Evolutionary conservation across 2,329 filamentous ascomycete species (phyloP).

Genomic region (Epichloe festucae): DNA sequence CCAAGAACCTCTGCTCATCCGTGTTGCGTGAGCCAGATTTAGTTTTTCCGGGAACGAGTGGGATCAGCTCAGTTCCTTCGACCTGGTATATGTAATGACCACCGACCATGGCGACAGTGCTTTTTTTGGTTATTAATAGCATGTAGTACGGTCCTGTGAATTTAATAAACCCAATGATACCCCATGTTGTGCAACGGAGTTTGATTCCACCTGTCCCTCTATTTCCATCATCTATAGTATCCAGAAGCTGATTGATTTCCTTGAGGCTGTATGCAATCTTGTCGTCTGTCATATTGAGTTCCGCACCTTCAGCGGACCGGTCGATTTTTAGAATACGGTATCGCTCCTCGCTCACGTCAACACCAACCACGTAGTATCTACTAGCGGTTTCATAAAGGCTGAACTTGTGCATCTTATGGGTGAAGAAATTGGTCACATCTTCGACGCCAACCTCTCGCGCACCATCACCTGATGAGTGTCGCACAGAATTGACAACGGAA

Average conservation of each 20-base stretch:
- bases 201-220: slow-evolving; percentile 81
- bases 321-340: slow-evolving; percentile 94
- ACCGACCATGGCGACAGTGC: slow-evolving; percentile 88
- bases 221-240: slow-evolving; percentile 91
- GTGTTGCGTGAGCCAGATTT: slow-evolving; percentile 68
- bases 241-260: slow-evolving; percentile 86
- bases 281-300: slow-evolving; percentile 80
- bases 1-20: slow-evolving; percentile 79
- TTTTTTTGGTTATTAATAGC: slow-evolving; percentile 87
- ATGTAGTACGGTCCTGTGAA: slow-evolving; percentile 97
- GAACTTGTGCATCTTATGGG: slow-evolving; percentile 82
- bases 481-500: slow-evolving; percentile 16
- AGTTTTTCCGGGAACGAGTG: slow-evolving; percentile 64
- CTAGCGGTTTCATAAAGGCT: slow-evolving; percentile 93
- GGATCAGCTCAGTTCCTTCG: slow-evolving; percentile 83
- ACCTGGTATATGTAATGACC: slow-evolving; percentile 95
- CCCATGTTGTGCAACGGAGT: slow-evolving; percentile 84
- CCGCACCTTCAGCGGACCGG: slow-evolving; percentile 62
- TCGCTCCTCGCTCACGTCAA: slow-evolving; percentile 75
- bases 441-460: slow-evolving; percentile 17
- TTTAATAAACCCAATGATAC: slow-evolving; percentile 83
- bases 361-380: slow-evolving; percentile 87
- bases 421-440: slow-evolving; percentile 22
- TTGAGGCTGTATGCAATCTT: slow-evolving; percentile 86
- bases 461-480: slow-evolving; percentile 3